A percentile compares a stretch with the other conserved stretches of the same genome.
These are phyloP conservation scores for Aspergillus cavernicola DNA, from an alignment of 495 filamentous ascomycete genomes.

Conservation along the genomic window DNA sequence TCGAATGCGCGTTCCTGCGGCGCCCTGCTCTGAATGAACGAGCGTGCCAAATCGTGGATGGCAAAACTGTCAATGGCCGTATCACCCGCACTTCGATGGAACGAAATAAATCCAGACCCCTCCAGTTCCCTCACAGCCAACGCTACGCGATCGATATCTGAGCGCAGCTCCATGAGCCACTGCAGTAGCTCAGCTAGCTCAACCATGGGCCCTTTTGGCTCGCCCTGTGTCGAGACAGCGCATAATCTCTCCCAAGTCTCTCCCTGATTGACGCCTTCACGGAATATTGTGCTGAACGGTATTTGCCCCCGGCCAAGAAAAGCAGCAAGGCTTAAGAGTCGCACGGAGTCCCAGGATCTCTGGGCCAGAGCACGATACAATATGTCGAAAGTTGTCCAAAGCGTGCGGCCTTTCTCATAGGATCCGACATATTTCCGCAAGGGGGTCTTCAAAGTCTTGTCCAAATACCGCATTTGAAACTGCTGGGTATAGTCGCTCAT, in stretches of 20 bases:
- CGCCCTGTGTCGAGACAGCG: no score
- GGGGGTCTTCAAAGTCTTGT: background rate
- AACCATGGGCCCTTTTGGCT: background rate
- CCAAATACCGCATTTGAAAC: background rate
- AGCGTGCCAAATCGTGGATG: background rate
- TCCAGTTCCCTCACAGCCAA: background rate
- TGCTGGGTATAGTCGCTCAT: background rate
- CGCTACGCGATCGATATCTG: background rate
- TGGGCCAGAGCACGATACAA: background rate
- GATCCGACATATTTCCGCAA: background rate
- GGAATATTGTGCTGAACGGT: background rate
- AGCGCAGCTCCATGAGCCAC: background rate
- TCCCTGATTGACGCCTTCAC: background rate
- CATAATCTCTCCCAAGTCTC: background rate
- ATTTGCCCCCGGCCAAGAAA: background rate
- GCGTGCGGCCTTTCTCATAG: slow-evolving; percentile 2
- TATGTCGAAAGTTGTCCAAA: slow-evolving; percentile 7
- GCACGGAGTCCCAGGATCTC: background rate
- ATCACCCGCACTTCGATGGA: background rate
- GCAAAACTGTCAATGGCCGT: background rate
- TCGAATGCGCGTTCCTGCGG: background rate
- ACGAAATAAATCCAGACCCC: background rate
- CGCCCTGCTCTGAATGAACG: background rate
- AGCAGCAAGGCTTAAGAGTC: background rate
- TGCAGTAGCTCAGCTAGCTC: background rate